Base-by-base conservation (phyloP, 2,329 filamentous ascomycete species). In the Fusarium domesticum region DNA sequence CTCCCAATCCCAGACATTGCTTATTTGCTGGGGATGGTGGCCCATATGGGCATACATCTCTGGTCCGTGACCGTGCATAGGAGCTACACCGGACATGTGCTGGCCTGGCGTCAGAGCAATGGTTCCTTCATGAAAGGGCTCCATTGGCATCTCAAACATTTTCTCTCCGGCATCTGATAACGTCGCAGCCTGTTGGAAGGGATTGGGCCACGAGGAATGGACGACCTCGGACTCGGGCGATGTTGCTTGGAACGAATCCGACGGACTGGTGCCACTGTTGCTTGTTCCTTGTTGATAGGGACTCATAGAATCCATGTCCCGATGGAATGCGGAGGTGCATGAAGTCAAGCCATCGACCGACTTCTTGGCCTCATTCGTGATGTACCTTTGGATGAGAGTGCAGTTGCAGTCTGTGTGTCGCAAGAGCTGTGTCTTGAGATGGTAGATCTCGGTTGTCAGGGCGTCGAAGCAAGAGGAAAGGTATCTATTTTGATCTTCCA, bases 341-440 rank as follows among this genome's bases (percentile, higher is more conserved):
- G 45, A 34, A 12, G 48, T 18, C 25, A 60, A 38, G 4, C 54
- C 54, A 18, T 61, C 55, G 3, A 64, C 60, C 5, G 61, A 59
- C 40, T 56, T 62, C 42, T 56, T 57, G 2, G 62, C 62, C 40
- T 64, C 61, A 15, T 61, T 55, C 23, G 58, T 57, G 39, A 64
- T 64, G 38, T 64, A 64, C 28, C 51, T 59, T 31, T 64, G 61
- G 20, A 64, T 64, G 6, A 64, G 55, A 18, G 53, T 41, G 19
- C 62, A 64, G 43, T 59, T 54, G 41, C 62, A 65, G 35, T 63
- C 57, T 8, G 58, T 62, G 30, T 65, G 62, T 12, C 53, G 59
- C 19, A 65, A 43, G 2, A 65, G 43, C 35, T 63, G 51, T 2
- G 53, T 61, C 48, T 65, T 64, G 40, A 65, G 51, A 23, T 59